Conservation (phyloP, 441 rosid genomes). For the Aleurites moluccanus region DNA sequence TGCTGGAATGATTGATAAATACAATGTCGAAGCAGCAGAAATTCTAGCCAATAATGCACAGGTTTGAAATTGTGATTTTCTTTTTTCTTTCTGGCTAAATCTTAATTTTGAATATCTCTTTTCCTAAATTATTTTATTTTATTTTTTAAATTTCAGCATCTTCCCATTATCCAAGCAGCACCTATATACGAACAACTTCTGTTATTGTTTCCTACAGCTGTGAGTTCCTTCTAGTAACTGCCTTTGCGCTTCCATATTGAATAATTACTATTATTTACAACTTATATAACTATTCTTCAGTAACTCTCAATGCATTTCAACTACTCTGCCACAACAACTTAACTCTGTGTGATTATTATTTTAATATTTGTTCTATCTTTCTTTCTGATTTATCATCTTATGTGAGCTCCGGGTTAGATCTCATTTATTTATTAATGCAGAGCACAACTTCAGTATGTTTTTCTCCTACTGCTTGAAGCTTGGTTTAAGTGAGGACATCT, state of each 20-base stretch:
- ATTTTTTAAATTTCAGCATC: conserved; percentile 40
- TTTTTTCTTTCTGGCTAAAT: background rate
- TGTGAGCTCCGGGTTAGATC: too few relatives aligned
- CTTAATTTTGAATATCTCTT: conserved; percentile 1
- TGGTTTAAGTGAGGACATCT: background rate
- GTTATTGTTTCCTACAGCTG: conserved; percentile 77
- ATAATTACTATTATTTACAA: background rate
- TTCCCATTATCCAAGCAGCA: conserved; percentile 75
- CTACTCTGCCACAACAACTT: background rate
- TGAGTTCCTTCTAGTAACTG: conserved; percentile 35
- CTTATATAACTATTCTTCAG: background rate
- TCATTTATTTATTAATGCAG: too few relatives aligned
- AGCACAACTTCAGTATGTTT: too few relatives aligned
- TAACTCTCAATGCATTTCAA: background rate
- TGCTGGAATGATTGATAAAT: conserved; percentile 51
- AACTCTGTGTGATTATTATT: too few relatives aligned
- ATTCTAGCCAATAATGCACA: conserved; percentile 63
- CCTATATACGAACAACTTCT: conserved; percentile 87
- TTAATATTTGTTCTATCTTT: too few relatives aligned
- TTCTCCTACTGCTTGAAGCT: background rate
- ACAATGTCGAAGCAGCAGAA: conserved; percentile 75
- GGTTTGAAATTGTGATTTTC: conserved; percentile 34
- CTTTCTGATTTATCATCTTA: too few relatives aligned
- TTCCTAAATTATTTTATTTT: background rate
- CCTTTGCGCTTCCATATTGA: background rate